Conservation (phyloP, 2,329 filamentous ascomycete species). For the Pleoardoris graminearum region DNA sequence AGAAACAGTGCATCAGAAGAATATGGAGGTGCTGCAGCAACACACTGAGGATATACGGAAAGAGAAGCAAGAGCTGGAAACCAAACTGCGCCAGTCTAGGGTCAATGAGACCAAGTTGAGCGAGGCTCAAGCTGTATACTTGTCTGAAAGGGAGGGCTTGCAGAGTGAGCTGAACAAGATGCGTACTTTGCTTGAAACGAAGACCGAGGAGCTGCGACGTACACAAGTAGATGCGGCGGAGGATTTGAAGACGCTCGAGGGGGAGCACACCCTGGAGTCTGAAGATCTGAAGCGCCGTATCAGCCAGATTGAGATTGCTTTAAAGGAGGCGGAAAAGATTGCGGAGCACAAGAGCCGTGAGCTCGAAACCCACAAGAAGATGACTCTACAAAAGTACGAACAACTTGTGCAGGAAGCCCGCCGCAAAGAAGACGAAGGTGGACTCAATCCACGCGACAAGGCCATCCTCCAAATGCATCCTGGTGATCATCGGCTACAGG, state of each 20-base stretch:
- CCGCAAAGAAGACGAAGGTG: neutral
- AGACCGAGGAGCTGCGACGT: slow-evolving; percentile 12
- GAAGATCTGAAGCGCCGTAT: slow-evolving; percentile 15
- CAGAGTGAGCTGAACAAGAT: slow-evolving; percentile 16
- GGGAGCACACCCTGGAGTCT: slow-evolving; percentile 12
- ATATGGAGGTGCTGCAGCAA: slow-evolving; percentile 12
- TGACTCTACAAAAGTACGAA: slow-evolving; percentile 11
- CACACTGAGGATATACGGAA: slow-evolving; percentile 8
- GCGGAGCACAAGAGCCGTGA: slow-evolving; percentile 18
- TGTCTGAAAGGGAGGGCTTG: slow-evolving; percentile 15
- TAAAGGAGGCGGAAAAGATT: slow-evolving; percentile 21
- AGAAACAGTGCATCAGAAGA: slow-evolving; percentile 11
- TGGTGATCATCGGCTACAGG: slow-evolving; percentile 2
- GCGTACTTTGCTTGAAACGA: slow-evolving; percentile 7
- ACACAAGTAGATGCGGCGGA: slow-evolving; percentile 1
- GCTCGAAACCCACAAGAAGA: slow-evolving; percentile 19
- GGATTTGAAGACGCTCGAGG: slow-evolving; percentile 3
- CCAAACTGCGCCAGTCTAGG: slow-evolving; percentile 14
- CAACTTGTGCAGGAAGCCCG: slow-evolving; percentile 7
- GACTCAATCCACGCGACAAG: slow-evolving; percentile 19
- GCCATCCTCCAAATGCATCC: neutral
- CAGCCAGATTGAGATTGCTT: slow-evolving; percentile 11
- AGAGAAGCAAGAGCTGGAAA: slow-evolving; percentile 17
- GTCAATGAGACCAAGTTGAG: slow-evolving; percentile 13
- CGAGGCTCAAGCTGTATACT: slow-evolving; percentile 10